A percentile compares a stretch with the other conserved stretches of the same genome.
phyloP scores from a whole-genome alignment of 768 basidiomycete genomes.

The Dictyophora rubrovolvata region DNA sequence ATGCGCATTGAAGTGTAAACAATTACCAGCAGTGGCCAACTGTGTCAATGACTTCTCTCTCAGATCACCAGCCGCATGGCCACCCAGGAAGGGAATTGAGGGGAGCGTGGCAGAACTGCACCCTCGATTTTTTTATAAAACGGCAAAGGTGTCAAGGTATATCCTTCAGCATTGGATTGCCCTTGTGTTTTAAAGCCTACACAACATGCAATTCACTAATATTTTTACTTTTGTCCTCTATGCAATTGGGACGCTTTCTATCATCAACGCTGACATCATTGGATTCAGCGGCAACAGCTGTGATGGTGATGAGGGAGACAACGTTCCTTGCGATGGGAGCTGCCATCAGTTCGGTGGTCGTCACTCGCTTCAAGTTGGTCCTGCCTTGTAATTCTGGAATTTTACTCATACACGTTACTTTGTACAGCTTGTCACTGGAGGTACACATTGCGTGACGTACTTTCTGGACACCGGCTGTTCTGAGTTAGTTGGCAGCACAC shows the following conservation, averaged over 20 bases:
- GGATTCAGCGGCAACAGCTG: not conserved
- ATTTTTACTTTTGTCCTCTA: not conserved
- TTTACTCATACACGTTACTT: not conserved
- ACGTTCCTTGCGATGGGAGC: not conserved
- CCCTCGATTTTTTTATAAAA: too few relatives aligned
- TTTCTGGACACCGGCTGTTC: not conserved
- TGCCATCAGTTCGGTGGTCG: not conserved
- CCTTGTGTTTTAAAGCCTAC: too few relatives aligned
- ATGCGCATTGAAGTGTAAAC: too few relatives aligned
- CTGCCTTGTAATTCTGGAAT: not conserved
- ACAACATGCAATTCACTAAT: not conserved
- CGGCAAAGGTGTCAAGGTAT: too few relatives aligned
- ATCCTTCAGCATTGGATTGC: too few relatives aligned
- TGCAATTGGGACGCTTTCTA: not conserved
- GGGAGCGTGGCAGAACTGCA: too few relatives aligned
- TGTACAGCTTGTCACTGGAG: not conserved
- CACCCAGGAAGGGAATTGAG: too few relatives aligned
- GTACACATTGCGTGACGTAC: not conserved
- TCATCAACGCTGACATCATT: not conserved
- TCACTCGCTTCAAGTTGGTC: not conserved
- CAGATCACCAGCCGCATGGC: too few relatives aligned
- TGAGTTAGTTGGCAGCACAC: not conserved
- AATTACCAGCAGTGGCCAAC: too few relatives aligned
- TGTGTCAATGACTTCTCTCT: too few relatives aligned
- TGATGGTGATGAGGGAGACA: not conserved